Percentiles rank a stretch among this genome's conserved stretches.
phyloP scores from a whole-genome alignment of 2,329 filamentous ascomycete species.

The Dryadomyces quercus-mongolicae region DNA sequence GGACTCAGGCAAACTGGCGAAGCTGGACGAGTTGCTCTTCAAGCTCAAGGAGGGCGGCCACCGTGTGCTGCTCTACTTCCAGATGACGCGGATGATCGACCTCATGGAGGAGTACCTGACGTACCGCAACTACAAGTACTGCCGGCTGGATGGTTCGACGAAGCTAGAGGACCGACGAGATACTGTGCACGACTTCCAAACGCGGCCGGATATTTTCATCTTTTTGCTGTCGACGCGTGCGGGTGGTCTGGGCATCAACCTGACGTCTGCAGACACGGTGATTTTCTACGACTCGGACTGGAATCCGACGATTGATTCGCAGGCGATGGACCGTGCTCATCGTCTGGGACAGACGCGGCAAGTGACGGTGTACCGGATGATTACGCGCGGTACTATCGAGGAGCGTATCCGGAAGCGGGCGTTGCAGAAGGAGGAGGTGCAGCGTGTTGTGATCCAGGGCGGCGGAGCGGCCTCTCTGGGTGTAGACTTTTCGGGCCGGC shows the following conservation, averaged over 20 bases:
- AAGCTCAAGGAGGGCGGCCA: slow-evolving; percentile 87
- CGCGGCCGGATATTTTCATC: slow-evolving; percentile 86
- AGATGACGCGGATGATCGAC: slow-evolving; percentile 99
- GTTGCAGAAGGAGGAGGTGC: slow-evolving; percentile 96
- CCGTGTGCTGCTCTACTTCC: slow-evolving; percentile 95
- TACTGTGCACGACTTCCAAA: slow-evolving; percentile 94
- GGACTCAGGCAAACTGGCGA: slow-evolving; percentile 90
- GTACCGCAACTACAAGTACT: slow-evolving; percentile 98
- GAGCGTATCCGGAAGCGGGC: slow-evolving; percentile 96
- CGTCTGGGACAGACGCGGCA: slow-evolving; percentile 91
- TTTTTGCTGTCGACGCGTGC: slow-evolving; percentile 93
- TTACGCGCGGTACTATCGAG: slow-evolving; percentile 92
- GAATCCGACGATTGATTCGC: slow-evolving; percentile 97
- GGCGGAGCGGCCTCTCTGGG: slow-evolving; percentile 40
- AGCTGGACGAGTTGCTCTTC: slow-evolving; percentile 75
- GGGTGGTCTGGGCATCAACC: slow-evolving; percentile 94
- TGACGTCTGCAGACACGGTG: slow-evolving; percentile 92
- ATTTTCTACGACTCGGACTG: slow-evolving; percentile 99
- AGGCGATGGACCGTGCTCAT: slow-evolving; percentile 98
- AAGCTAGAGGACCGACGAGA: slow-evolving; percentile 95
- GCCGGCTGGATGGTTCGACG: slow-evolving; percentile 88
- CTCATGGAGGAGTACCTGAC: slow-evolving; percentile 98
- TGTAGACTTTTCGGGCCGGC: slow-evolving; percentile 92
- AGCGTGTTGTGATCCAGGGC: slow-evolving; percentile 90
- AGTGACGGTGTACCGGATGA: slow-evolving; percentile 94